Evolutionary conservation across 2,329 filamentous ascomycete species (phyloP).

Genomic region (Aspergillus novoparasiticus): DNA sequence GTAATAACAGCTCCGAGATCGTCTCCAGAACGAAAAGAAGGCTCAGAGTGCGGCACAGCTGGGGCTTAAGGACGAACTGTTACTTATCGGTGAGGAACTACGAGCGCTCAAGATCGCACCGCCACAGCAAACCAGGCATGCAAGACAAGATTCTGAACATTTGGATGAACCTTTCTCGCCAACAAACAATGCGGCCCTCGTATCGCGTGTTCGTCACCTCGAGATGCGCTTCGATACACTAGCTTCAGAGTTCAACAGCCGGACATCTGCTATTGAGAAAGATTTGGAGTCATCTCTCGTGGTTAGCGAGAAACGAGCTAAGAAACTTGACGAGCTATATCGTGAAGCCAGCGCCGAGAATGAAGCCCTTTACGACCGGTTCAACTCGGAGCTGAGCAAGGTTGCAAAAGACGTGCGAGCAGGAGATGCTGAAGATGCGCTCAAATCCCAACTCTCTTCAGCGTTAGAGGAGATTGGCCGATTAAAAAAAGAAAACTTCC

Average conservation of each 20-base stretch:
- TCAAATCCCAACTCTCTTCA: slow-evolving; percentile 71
- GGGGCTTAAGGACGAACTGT: slow-evolving; percentile 72
- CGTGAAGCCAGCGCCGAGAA: slow-evolving; percentile 88
- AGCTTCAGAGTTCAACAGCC: slow-evolving; percentile 61
- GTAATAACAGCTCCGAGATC: slow-evolving; percentile 65
- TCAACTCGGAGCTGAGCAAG: slow-evolving; percentile 86
- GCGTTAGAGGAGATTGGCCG: slow-evolving; percentile 74
- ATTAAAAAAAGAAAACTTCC: slow-evolving; percentile 81
- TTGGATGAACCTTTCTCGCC: slow-evolving; percentile 21
- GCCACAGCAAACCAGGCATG: slow-evolving; percentile 37
- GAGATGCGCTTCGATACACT: slow-evolving; percentile 67
- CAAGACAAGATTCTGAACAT: slow-evolving; percentile 31
- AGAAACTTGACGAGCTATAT: slow-evolving; percentile 84
- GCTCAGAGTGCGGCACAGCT: slow-evolving; percentile 71
- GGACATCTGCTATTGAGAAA: slow-evolving; percentile 65
- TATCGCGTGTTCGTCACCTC: slow-evolving; percentile 63
- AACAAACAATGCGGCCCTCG: slow-evolving; percentile 26
- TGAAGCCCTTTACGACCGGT: slow-evolving; percentile 85
- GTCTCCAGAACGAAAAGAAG: slow-evolving; percentile 78
- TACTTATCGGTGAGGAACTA: slow-evolving; percentile 80
- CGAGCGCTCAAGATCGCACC: slow-evolving; percentile 47
- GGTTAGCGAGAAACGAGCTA: slow-evolving; percentile 75
- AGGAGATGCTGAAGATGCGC: slow-evolving; percentile 76
- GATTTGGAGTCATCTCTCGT: slow-evolving; percentile 73
- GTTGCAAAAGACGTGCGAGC: slow-evolving; percentile 76